Base-by-base conservation (phyloP, 164 flowering plant genomes). In the Annona squamosa region DNA sequence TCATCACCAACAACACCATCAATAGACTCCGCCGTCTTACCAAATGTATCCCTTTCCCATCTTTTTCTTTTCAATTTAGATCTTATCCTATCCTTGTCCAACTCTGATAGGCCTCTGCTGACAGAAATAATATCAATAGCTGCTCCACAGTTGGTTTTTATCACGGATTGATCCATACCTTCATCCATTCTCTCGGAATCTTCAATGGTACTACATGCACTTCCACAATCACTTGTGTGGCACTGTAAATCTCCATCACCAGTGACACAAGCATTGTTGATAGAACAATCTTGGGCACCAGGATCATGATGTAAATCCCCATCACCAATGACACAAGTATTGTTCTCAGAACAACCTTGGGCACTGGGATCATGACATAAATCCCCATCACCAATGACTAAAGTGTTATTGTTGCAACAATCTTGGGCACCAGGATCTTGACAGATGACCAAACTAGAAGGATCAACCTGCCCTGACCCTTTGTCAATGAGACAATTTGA, bases 191-290 rank as follows among this genome's bases (percentile, higher is more conserved):
- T 71, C 71, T 78, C 75, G 16, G 77, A 79, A 73, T 84, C 88
- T 72, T 83, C 87, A 69, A 82, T 81, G 70, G 72, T 77, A 74
- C 84, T 81, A 52, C 52, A 78, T 37, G 79, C 73, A 74, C 87
- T 83, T 68, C 85, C 75, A 45, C 74, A 78, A 65, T 86, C 81
- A 70, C 85, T 79, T 10, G 80, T 71, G 72, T 70, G 79, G 63
- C 74, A 78, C 52, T 73, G 80, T 52, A 43, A 74, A 70, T 77
- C 69, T 47, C 62, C 77, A 44, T 77, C 74, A 44, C 43, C 52
- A 17, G 56, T 57, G 17, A 61, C 41, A 12, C 19, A 42, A 45
- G n/a, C 41, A 42, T 73, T 72, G 26, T 61, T 19, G 16, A 26
- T 7, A 41, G 72, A 71, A 26, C n/a, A 4, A 61, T 63, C 76